These are phyloP conservation scores for Ilyonectria sp. DNA, from an alignment of 2,329 filamentous ascomycete genomes.

Conservation along the genomic window DNA sequence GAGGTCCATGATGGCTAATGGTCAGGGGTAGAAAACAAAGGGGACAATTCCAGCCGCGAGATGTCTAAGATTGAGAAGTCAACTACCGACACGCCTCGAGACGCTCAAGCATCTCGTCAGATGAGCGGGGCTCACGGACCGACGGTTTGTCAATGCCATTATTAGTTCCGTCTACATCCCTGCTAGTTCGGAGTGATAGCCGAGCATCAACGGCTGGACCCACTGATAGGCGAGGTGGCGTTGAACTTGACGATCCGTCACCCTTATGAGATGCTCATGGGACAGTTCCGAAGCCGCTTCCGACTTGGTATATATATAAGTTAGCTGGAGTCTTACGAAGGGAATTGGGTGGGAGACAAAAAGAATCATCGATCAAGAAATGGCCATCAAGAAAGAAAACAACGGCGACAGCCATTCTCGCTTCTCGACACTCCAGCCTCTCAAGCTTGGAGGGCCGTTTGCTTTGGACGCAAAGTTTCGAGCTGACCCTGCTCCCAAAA, in stretches of 20 bases:
- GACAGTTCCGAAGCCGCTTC: neutral
- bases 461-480: conserved; percentile 3
- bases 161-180: neutral
- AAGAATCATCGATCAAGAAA: neutral
- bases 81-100: too few species aligned
- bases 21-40: neutral
- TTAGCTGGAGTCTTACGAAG: neutral
- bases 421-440: neutral
- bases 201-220: conserved; percentile 10
- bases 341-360: neutral
- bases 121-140: too few species aligned
- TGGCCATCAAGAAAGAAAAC: conserved; percentile 12
- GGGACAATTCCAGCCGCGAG: too few species aligned
- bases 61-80: too few species aligned
- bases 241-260: neutral
- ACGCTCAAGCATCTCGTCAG: too few species aligned
- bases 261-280: too few species aligned
- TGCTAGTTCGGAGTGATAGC: conserved; percentile 11
- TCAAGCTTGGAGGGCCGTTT: conserved; percentile 1
- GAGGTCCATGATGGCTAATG: conserved; percentile 1
- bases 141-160: too few species aligned
- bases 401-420: neutral
- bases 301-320: conserved; percentile 3
- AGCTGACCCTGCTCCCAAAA: neutral
- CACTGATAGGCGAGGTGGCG: conserved; percentile 15